Conservation (phyloP, 257 asterid genomes). For the Salvia hispanica region DNA sequence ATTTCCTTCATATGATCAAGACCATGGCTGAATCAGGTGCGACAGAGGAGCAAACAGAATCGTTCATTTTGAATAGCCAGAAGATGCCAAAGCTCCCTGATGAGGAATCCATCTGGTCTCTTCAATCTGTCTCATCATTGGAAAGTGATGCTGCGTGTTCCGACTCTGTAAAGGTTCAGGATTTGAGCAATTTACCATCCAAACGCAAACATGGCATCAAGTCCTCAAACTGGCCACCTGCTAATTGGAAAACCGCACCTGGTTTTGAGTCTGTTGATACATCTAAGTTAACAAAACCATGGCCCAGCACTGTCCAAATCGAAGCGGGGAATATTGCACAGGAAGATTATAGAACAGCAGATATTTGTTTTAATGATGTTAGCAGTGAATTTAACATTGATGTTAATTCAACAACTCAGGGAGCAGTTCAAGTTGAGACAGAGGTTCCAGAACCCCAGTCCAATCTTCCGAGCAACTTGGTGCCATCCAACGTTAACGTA, state of each 20-base stretch:
- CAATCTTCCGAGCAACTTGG: constrained; percentile 30
- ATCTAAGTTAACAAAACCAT: constrained; percentile 33
- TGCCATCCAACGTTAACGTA: constrained; percentile 31
- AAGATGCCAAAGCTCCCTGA: constrained; percentile 71
- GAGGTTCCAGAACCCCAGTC: constrained; percentile 37
- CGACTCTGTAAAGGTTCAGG: constrained; percentile 35
- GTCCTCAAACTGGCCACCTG: constrained; percentile 75
- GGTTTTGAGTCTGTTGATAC: constrained; percentile 42
- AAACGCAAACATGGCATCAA: constrained; percentile 39
- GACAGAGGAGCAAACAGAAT: constrained; percentile 75
- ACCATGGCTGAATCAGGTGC: constrained; percentile 87
- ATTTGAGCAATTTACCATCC: constrained; percentile 29
- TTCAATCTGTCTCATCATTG: constrained; percentile 39
- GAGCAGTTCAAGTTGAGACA: constrained; percentile 30
- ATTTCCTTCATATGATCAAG: constrained; percentile 88
- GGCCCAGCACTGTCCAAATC: constrained; percentile 27
- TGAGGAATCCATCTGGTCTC: constrained; percentile 71
- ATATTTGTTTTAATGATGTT: constrained; percentile 35
- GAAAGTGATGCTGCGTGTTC: constrained; percentile 34
- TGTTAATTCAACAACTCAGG: constrained; percentile 31
- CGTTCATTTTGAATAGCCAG: constrained; percentile 78
- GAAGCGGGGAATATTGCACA: constrained; percentile 31
- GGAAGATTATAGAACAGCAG: constrained; percentile 27
- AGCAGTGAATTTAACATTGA: constrained; percentile 35
- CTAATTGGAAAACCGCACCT: constrained; percentile 72